Base-by-base conservation (phyloP, 2,329 filamentous ascomycete genomes). In the Fusarium abutilonis region DNA sequence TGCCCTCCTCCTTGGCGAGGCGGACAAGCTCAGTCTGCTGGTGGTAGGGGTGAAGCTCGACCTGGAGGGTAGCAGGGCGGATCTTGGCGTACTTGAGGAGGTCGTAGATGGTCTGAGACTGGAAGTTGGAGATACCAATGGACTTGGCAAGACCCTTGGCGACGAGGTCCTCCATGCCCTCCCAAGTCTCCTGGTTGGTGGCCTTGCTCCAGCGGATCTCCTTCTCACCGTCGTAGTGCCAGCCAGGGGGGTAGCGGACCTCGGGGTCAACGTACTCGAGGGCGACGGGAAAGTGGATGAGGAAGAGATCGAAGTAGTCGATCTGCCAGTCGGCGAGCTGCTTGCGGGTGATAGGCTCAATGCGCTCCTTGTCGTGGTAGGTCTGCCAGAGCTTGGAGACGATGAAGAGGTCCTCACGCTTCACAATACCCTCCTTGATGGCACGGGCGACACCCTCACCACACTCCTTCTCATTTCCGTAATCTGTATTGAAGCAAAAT, bases 311-410 rank as follows among this genome's bases (percentile, higher is more conserved):
- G 76, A 96, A 93, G 83, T 96, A 96, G 72, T 93, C 92, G 60
- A 96, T 76, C 63, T 89, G 88, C 87, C 91, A 94, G 82, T 94
- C 90, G 67, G 86, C 84, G 61, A 93, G 87, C 79, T 93, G 90
- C 73, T 88, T 89, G 76, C 86, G 86, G 77, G 82, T 84, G 73
- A 95, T 92, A 56, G 88, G 87, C 78, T 89, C 86, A 62, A 94
- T 91, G 69, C 85, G 84, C 68, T 94, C 88, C 69, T 83, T 83
- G 72, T 94, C 89, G 82, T 96, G 92, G 86, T 93, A 96, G 67
- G 88, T 89, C 81, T 94, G 93, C 92, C 93, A 96, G 56, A 97
- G 89, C 83, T 96, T 97, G 78, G 89, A 92, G 65, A 93, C 90
- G 74, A 97, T 88, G 86, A 96, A 96, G 74, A 96, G 89, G 21